Evolutionary conservation across 2,329 filamentous ascomycete genomes (phyloP).

Genomic region (Aureobasidium sp.): DNA sequence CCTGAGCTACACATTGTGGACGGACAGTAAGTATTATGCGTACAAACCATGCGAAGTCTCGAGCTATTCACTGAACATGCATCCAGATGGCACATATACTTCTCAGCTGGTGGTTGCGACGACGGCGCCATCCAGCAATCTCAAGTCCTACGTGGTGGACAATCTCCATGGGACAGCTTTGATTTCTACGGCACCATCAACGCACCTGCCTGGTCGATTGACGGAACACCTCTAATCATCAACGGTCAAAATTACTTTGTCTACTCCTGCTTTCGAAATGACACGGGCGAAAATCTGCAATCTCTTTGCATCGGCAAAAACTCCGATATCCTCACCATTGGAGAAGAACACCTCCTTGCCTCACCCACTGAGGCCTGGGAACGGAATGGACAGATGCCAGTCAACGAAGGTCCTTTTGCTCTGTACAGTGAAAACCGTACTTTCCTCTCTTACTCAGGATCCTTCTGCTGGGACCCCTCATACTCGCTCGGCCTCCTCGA

Average conservation of each 20-base stretch:
- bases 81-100: conserved; percentile 45
- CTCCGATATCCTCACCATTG: conserved; percentile 35
- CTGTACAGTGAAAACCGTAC: conserved; percentile 46
- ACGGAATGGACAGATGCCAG: conserved; percentile 34
- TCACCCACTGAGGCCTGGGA: conserved; percentile 45
- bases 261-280: conserved; percentile 41
- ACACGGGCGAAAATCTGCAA: conserved; percentile 30
- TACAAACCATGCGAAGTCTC: neutral
- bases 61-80: neutral
- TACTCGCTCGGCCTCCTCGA: conserved; percentile 47
- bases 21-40: conserved; percentile 18
- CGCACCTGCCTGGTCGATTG: conserved; percentile 41
- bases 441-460: conserved; percentile 46
- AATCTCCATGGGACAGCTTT: conserved; percentile 44
- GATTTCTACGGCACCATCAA: conserved; percentile 41
- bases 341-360: conserved; percentile 42
- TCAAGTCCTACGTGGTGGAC: conserved; percentile 45
- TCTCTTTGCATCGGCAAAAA: conserved; percentile 33
- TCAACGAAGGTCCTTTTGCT: conserved; percentile 48
- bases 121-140: conserved; percentile 40
- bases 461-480: conserved; percentile 47
- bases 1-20: conserved; percentile 46
- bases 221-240: conserved; percentile 45
- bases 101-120: conserved; percentile 40
- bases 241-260: conserved; percentile 43